phyloP scores from a whole-genome alignment of 495 filamentous ascomycete species.

The Aspergillus cristatus region DNA sequence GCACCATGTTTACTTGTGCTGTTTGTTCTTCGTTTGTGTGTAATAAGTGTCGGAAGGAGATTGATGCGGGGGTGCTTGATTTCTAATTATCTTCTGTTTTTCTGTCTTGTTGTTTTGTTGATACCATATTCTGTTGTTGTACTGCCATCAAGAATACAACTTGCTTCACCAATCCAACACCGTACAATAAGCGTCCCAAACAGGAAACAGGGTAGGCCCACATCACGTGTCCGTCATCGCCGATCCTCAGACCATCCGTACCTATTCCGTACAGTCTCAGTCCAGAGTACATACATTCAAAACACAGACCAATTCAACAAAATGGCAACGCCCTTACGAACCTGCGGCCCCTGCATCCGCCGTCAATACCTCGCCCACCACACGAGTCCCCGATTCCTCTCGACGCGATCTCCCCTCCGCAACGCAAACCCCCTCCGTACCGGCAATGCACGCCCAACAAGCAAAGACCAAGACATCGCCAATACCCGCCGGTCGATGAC shows the following conservation, averaged over 20 bases:
- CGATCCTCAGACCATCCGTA: constrained; percentile 1
- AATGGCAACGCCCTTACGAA: constrained; percentile 25
- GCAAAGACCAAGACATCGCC: constrained; percentile 14
- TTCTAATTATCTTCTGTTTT: too few species aligned
- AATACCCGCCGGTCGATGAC: constrained; percentile 23
- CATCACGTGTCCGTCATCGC: constrained; percentile 13
- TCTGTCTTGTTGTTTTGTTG: too few species aligned
- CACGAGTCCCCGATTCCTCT: constrained; percentile 15
- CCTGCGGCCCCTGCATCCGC: constrained; percentile 24
- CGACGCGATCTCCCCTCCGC: constrained; percentile 26
- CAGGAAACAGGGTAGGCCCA: constrained; percentile 7
- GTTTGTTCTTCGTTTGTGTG: too few species aligned
- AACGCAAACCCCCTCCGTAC: constrained; percentile 23
- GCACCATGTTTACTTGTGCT: too few species aligned
- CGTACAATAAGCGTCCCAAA: too few species aligned
- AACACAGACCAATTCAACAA: constrained; percentile 2
- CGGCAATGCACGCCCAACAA: constrained; percentile 1
- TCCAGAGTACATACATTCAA: too few species aligned
- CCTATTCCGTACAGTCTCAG: too few species aligned
- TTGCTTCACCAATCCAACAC: too few species aligned
- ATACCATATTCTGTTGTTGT: too few species aligned
- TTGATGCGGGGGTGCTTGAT: too few species aligned
- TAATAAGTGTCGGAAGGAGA: too few species aligned
- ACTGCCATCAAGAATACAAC: too few species aligned
- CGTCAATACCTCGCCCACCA: constrained; percentile 15